phyloP scores from a whole-genome alignment of 257 asterid genomes.

The Osmanthus fragrans region DNA sequence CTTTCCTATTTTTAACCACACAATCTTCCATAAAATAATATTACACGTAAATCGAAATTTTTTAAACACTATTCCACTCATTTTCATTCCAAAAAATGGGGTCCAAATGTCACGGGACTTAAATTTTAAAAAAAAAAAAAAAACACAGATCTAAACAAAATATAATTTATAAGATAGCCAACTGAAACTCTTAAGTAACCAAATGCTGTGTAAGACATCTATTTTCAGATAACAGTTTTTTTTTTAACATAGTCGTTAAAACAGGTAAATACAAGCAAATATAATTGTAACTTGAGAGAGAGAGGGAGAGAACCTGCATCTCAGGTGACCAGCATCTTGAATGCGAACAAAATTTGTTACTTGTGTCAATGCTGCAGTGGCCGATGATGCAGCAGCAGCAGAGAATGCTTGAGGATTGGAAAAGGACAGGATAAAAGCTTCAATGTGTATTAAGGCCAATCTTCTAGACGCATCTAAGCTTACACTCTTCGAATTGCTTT shows the following conservation, averaged over 20 bases:
- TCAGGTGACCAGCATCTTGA: conserved; percentile 81
- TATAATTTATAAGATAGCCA: not conserved
- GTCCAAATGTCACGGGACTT: too few relatives aligned
- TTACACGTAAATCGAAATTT: too few relatives aligned
- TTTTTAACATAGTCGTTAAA: too few relatives aligned
- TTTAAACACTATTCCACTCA: too few relatives aligned
- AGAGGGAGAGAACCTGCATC: conserved; percentile 66
- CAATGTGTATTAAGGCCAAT: conserved; percentile 66
- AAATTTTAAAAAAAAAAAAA: not conserved
- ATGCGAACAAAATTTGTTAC: conserved; percentile 69
- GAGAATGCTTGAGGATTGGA: conserved; percentile 66
- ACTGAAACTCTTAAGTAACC: not conserved
- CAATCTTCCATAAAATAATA: too few relatives aligned
- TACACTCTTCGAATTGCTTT: conserved; percentile 58
- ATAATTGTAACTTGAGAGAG: not conserved
- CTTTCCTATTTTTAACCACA: too few relatives aligned
- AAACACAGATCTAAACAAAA: not conserved
- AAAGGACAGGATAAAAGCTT: conserved; percentile 61
- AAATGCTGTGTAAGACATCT: not conserved
- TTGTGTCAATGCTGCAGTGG: conserved; percentile 68
- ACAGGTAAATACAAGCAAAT: not conserved
- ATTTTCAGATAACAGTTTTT: not conserved
- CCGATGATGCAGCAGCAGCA: conserved; percentile 69
- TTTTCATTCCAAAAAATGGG: too few relatives aligned
- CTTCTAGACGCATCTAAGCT: conserved; percentile 65